These are phyloP conservation scores for Tephrocybe sp. DNA, from an alignment of 768 basidiomycete species.

Conservation along the genomic window DNA sequence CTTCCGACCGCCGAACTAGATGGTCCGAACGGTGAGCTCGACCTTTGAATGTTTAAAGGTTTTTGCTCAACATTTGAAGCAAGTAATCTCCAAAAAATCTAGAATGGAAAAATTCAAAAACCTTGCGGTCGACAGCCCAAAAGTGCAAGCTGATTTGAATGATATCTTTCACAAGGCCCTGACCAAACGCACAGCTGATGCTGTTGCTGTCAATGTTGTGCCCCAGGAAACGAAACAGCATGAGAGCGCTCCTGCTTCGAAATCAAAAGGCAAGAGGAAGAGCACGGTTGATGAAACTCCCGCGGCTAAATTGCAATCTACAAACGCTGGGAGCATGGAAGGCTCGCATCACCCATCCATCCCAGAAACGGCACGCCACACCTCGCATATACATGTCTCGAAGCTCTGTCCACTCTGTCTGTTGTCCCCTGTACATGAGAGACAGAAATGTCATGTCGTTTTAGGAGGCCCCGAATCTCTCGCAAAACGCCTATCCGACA, in stretches of 20 bases:
- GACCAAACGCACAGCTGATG: conserved; percentile 11
- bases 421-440: conserved; percentile 41
- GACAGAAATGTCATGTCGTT: conserved; percentile 48
- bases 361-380: background rate
- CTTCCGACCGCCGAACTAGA: background rate
- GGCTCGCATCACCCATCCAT: background rate
- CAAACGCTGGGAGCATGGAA: background rate
- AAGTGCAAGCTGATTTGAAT: conserved; percentile 14
- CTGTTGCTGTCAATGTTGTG: background rate
- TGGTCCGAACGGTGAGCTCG: background rate
- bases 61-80: background rate
- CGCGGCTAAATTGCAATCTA: background rate
- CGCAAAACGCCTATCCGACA: conserved; percentile 41
- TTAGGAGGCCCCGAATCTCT: conserved; percentile 40
- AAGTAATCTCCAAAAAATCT: conserved; percentile 6
- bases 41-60: background rate
- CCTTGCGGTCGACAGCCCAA: conserved; percentile 10
- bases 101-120: conserved; percentile 5
- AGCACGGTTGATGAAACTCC: background rate
- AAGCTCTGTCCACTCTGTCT: conserved; percentile 45
- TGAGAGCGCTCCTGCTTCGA: background rate
- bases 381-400: background rate
- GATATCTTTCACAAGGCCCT: conserved; percentile 13
- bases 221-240: background rate
- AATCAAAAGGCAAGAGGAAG: conserved; percentile 1